Conservation (phyloP, 2,329 filamentous ascomycete species). For the Thielaviopsis euricoi region DNA sequence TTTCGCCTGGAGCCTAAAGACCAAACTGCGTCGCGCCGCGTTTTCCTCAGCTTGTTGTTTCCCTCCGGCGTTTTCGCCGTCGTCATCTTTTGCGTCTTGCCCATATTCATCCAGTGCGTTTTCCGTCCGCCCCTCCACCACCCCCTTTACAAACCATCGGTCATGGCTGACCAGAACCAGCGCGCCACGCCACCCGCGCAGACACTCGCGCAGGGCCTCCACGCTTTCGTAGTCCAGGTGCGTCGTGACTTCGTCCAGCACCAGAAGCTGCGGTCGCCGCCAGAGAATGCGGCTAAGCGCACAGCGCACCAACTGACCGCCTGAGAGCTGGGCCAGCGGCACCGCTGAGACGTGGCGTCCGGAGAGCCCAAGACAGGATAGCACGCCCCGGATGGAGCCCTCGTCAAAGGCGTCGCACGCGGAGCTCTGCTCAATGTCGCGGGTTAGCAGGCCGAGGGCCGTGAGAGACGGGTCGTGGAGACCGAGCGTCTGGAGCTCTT, state of each 20-base stretch:
- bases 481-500: slow-evolving; percentile 44
- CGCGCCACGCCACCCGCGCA: slow-evolving; percentile 55
- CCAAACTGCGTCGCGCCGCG: slow-evolving; percentile 13
- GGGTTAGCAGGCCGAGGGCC: slow-evolving; percentile 45
- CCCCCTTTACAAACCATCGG: slow-evolving; percentile 61
- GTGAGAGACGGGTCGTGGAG: slow-evolving; percentile 36
- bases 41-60: slow-evolving; percentile 22
- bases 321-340: slow-evolving; percentile 55
- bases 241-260: slow-evolving; percentile 70
- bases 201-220: slow-evolving; percentile 47
- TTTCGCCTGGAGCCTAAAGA: slow-evolving; percentile 45
- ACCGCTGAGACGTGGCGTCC: slow-evolving; percentile 58
- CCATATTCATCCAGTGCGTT: slow-evolving; percentile 23
- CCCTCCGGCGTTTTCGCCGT: slow-evolving; percentile 24
- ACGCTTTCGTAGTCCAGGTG: slow-evolving; percentile 76
- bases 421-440: slow-evolving; percentile 24
- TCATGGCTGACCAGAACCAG: slow-evolving; percentile 69
- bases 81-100: slow-evolving; percentile 24
- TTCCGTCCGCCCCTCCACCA: slow-evolving; percentile 43
- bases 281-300: slow-evolving; percentile 55
- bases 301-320: slow-evolving; percentile 55
- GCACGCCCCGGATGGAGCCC: slow-evolving; percentile 47
- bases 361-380: slow-evolving; percentile 53
- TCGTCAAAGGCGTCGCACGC: slow-evolving; percentile 38
- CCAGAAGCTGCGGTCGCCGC: slow-evolving; percentile 51